Percentiles rank a stretch among this genome's conserved stretches.
These are phyloP conservation scores for Malassezia psittaci DNA, from an alignment of 1,284 basidiomycete species.

Conservation along the genomic window DNA sequence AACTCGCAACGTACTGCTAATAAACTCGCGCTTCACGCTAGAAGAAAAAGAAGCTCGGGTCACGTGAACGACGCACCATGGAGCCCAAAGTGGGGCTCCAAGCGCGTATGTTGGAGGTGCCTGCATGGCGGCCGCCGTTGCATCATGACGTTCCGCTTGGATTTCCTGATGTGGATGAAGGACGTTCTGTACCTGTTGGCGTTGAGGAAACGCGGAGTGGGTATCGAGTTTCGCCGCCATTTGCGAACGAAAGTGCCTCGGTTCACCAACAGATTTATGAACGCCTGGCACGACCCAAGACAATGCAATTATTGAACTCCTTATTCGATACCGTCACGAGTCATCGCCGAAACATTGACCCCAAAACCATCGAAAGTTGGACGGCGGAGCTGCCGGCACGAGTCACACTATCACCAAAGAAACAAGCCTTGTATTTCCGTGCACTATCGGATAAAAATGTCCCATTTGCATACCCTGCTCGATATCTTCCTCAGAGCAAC, in stretches of 20 bases:
- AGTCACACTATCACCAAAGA: constrained; percentile 79
- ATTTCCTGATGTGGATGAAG: constrained; percentile 49
- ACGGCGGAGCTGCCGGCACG: constrained; percentile 48
- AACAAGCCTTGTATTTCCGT: constrained; percentile 75
- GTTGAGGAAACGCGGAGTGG: constrained; percentile 72
- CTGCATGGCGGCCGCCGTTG: constrained; percentile 35
- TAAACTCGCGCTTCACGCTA: neutral
- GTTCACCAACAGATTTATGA: constrained; percentile 54
- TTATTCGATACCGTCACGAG: constrained; percentile 28
- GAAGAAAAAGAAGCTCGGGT: constrained; percentile 1
- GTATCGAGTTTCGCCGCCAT: constrained; percentile 52
- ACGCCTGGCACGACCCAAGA: constrained; percentile 48
- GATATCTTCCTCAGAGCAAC: constrained; percentile 82
- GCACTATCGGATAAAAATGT: constrained; percentile 82
- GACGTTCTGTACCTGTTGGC: constrained; percentile 72
- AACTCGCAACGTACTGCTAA: neutral
- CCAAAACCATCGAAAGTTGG: constrained; percentile 12
- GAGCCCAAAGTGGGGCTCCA: neutral
- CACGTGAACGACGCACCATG: neutral
- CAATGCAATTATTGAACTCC: constrained; percentile 18
- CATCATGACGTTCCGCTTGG: constrained; percentile 18
- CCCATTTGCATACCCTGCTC: constrained; percentile 73
- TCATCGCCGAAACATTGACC: constrained; percentile 16
- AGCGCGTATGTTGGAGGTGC: constrained; percentile 27
- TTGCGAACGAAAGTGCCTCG: constrained; percentile 52